Evolutionary conservation across 495 filamentous ascomycete genomes (phyloP), one percentile per base, ranked within the genome.

Genomic region (Aspergillus wentii): DNA sequence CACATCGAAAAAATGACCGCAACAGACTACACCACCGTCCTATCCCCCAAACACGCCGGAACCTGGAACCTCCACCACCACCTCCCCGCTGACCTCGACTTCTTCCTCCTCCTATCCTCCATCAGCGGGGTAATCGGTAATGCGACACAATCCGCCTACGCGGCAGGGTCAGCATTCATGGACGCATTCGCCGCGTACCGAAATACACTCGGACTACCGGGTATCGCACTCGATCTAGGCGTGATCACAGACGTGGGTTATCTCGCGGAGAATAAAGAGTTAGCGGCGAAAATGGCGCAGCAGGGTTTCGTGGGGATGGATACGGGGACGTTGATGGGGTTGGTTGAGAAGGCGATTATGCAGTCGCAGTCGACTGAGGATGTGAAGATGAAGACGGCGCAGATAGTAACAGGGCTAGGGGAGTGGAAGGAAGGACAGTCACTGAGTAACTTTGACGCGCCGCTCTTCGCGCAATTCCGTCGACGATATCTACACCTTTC

Each of bases 221-320:
- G 46, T 17, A 29, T 75, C 0, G 72, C 72, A 3, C 54, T 84
- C 13, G 75, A 80, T 38, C 64, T 84, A 1, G 76, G 71, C 1
- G 61, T 69, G 1, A 71, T 82, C 19, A 68, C 65, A 1, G 74
- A 75, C 27, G 71, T 71, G 0, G 78, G 78, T 15, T 78, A 78
- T 58, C 56, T 80, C 46, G 74, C 46, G 17, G 41, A 56, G 11
- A 56, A 59, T 33, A 33, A 38, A 10, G 54, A 54, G 0, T 31
- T 61, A 13, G 49, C 49, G 8, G 10, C 36, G 9, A 49, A 43
- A 21, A 61, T 59, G 54, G 25, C 38, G 8, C 28, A 41, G 11
- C 52, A 54, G 17, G 57, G 57, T 4, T 59, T 29, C 11, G 10
- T n/a, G 26, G 4, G 26, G 26, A 29, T n/a, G 4, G 26, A 29